phyloP scores from a whole-genome alignment of 2,329 filamentous ascomycete genomes.

The Venturia effusa region DNA sequence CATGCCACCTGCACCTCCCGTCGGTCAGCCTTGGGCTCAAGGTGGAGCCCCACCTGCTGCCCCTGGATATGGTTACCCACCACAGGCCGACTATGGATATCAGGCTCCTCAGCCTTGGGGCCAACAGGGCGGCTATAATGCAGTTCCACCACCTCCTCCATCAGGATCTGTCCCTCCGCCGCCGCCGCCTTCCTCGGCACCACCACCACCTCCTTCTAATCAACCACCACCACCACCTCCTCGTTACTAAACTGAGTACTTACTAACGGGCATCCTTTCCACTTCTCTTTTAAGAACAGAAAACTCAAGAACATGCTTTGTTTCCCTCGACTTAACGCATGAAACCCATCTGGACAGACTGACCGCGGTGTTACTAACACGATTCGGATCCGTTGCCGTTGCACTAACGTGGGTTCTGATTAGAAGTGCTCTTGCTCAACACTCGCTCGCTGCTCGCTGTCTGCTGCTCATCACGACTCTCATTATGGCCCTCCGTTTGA shows the following conservation, averaged over 20 bases:
- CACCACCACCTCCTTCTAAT: neutral
- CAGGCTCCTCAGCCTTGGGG: conserved; percentile 11
- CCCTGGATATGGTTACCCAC: conserved; percentile 4
- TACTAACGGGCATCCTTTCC: neutral
- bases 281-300: neutral
- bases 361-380: neutral
- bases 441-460: neutral
- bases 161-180: conserved; percentile 6
- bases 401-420: neutral
- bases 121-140: conserved; percentile 8
- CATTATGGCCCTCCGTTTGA: neutral
- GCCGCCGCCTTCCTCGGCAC: neutral
- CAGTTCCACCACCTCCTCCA: conserved; percentile 9
- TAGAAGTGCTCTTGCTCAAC: neutral
- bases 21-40: conserved; percentile 16
- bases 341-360: neutral
- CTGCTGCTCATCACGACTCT: neutral
- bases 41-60: conserved; percentile 22
- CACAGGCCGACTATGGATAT: conserved; percentile 5
- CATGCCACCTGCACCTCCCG: conserved; percentile 1
- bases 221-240: neutral
- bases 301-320: neutral
- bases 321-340: neutral
- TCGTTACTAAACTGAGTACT: neutral
- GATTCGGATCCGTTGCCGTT: neutral